Evolutionary conservation across 2,329 filamentous ascomycete genomes (phyloP), one percentile per base, ranked within the genome.

Genomic region (Xylariomycetidae sp.): DNA sequence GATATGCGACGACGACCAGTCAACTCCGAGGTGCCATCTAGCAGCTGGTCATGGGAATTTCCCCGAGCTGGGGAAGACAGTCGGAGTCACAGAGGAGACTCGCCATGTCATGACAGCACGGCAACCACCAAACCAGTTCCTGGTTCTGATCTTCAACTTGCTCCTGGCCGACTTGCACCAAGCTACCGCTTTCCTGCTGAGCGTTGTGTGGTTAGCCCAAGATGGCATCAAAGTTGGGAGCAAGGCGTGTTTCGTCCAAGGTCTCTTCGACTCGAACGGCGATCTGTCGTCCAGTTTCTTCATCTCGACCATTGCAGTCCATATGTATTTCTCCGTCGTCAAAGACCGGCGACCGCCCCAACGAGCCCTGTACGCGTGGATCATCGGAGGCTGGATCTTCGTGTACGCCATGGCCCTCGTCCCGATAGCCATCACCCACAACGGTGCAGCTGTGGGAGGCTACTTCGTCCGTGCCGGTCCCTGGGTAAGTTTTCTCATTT

Each of bases 81-180:
- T n/a, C n/a, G n/a, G n/a, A n/a, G 27, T n/a, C n/a, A n/a, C n/a
- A n/a, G n/a, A n/a, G n/a, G n/a, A n/a, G n/a, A n/a, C n/a, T n/a
- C n/a, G n/a, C n/a, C n/a, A n/a, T n/a, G n/a, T n/a, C 34, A 14
- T 47, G 44, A 6, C 43, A 43, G 13, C 37, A 32, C 13, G 43
- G 33, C 30, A 18, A 33, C 14, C 41, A 27, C 22, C 31, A 26
- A 84, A 83, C 43, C 81, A 85, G 54, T 82, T 84, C 48, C 67
- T 84, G 18, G 63, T 85, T 0, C 64, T 85, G 4, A 79, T 85
- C 37, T 74, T 82, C 52, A 85, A 85, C 51, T 67, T 85, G 0
- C 61, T 85, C 5, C 58, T 82, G 15, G 79, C 81, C 38, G 81
- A 85, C 46, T 68, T 82, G 35, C 74, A 80, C 47, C 81, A 85